Evolutionary conservation across 768 basidiomycete species (phyloP).

Genomic region (Terana coerulea): DNA sequence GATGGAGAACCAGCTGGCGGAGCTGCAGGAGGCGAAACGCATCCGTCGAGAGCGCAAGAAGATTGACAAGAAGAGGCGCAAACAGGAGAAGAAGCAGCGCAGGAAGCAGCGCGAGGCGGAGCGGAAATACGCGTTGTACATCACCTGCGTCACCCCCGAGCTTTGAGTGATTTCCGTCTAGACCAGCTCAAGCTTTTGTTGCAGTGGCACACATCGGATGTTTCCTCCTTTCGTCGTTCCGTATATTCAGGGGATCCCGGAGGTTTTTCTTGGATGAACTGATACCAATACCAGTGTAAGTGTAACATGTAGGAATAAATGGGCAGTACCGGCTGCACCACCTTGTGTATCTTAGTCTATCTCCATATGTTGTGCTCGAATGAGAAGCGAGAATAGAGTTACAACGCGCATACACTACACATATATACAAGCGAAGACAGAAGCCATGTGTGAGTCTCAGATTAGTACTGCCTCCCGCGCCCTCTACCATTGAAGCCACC

Average conservation of each 20-base stretch:
- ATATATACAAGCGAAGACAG: background rate
- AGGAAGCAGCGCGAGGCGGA: conserved; percentile 56
- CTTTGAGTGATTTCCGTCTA: background rate
- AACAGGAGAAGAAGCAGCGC: conserved; percentile 61
- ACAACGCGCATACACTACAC: conserved; percentile 8
- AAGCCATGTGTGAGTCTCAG: background rate
- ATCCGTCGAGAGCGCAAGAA: conserved; percentile 47
- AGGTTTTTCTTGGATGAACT: too few species aligned
- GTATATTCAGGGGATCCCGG: background rate
- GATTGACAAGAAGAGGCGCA: conserved; percentile 57
- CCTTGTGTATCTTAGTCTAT: too few species aligned
- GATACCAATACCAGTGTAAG: too few species aligned
- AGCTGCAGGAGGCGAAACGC: conserved; percentile 48
- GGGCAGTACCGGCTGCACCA: too few species aligned
- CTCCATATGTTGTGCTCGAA: too few species aligned
- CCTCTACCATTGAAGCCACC: conserved; percentile 41
- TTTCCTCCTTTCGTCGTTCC: background rate
- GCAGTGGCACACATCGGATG: too few species aligned
- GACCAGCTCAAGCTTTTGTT: too few species aligned
- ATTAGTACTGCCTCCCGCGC: conserved; percentile 42
- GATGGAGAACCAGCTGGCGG: conserved; percentile 30
- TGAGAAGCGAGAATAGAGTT: conserved; percentile 11
- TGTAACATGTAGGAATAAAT: too few species aligned
- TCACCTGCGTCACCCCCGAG: conserved; percentile 44
- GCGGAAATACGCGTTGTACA: conserved; percentile 60